Base-by-base conservation (phyloP, 768 basidiomycete species). In the Phlebiopsis flavidoalba region DNA sequence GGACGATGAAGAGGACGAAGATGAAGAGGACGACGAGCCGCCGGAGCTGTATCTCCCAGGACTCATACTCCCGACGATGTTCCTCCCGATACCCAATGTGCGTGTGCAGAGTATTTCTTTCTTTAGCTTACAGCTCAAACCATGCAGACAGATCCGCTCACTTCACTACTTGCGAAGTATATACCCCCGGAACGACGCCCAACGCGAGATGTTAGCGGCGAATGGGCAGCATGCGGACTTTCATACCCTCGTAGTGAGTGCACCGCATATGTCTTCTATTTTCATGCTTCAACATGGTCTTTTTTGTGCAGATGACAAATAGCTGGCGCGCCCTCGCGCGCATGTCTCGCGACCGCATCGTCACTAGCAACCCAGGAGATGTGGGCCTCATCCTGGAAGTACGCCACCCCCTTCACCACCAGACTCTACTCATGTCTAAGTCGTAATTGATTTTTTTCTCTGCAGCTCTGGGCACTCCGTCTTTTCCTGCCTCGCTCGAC, bases 71-170 rank as follows among this genome's bases (percentile, higher is more conserved):
- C 86, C 91, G 36, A 87, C 85, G 36, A 88, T 93, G 87, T 93
- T 93, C 71, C 75, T 93, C 51, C 91, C 91, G n/a, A 88, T 93
- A 47, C 91, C 92, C 54, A 91, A 91, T 77, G 91, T 93, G 81
- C 84, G 89, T 83, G 75, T 66, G 5, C 2, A 50, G 12, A 11
- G 21, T 19, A 31, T 14, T 2, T 53, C 5, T 22, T 31, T 33
- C 5, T 31, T 22, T n/a, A 22, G n/a, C 43, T 53, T 33, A 8
- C 10, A 40, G 8, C 14, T 5, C 7, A 43, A 8, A 19, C 40
- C n/a, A 2, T 37, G 22, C 65, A 94, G 91, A 92, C 89, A 60
- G 92, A 93, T 75, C 88, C 91, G 50, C 80, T 93, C 75, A 85
- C 83, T 77, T 86, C 84, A 47, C 82, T 93, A 53, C 77, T 94